Evolutionary conservation across 75 land plant genomes (phyloP).

Genomic region (Cunninghamia lanceolata): DNA sequence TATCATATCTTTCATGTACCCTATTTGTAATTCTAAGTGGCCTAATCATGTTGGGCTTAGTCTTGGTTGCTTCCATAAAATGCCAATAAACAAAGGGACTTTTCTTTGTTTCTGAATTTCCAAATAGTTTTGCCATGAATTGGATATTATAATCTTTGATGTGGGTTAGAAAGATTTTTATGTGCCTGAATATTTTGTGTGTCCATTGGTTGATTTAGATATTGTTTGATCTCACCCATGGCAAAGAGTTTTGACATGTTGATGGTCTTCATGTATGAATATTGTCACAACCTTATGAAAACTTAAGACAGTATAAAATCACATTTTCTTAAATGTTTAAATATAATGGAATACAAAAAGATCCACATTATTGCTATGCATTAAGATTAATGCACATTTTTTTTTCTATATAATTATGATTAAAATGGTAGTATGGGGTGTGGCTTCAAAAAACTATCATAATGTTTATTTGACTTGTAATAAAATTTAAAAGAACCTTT

Average conservation of each 20-base stretch:
- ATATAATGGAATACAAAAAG: too few relatives aligned
- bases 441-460: too few relatives aligned
- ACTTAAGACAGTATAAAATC: background rate
- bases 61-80: background rate
- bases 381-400: too few relatives aligned
- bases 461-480: too few relatives aligned
- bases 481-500: too few relatives aligned
- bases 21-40: background rate
- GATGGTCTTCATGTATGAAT: background rate
- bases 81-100: background rate
- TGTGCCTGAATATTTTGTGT: background rate
- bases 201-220: background rate
- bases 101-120: background rate
- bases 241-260: background rate
- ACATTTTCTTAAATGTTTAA: too few relatives aligned
- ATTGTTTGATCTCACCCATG: background rate
- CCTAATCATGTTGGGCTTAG: background rate
- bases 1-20: background rate
- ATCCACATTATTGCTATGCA: too few relatives aligned
- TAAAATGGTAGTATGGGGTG: too few relatives aligned
- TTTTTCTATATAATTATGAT: too few relatives aligned
- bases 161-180: background rate
- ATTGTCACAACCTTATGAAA: background rate
- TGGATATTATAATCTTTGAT: background rate
- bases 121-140: background rate